Conservation (phyloP, 2,329 filamentous ascomycete species). For the Fusarium compactum region DNA sequence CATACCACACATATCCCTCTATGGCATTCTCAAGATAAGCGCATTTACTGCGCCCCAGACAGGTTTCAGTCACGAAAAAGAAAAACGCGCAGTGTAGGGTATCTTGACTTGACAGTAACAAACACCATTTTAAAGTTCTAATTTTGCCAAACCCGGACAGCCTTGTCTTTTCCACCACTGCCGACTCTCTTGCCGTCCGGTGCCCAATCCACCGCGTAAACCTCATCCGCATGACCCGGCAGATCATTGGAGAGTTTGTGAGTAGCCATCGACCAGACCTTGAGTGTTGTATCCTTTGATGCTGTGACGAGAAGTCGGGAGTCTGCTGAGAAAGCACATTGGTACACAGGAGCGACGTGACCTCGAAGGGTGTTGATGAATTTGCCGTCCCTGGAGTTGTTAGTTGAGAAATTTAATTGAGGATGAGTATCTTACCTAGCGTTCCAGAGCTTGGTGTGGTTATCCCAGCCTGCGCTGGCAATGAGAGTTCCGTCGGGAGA, state of each 20-base stretch:
- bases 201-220: slow-evolving; percentile 95
- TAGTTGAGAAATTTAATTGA: too few relatives aligned
- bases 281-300: slow-evolving; percentile 92
- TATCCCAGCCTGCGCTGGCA: slow-evolving; percentile 92
- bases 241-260: slow-evolving; percentile 85
- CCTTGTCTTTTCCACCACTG: slow-evolving; percentile 94
- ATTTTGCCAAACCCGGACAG: slow-evolving; percentile 74
- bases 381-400: slow-evolving; percentile 66
- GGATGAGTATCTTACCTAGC: slow-evolving; percentile 65
- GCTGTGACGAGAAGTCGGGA: slow-evolving; percentile 88
- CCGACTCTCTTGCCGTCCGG: slow-evolving; percentile 89
- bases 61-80: neutral
- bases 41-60: slow-evolving; percentile 6
- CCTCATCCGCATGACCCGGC: slow-evolving; percentile 91
- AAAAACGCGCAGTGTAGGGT: slow-evolving; percentile 19
- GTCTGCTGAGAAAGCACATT: slow-evolving; percentile 92
- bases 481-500: slow-evolving; percentile 90
- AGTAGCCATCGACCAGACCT: slow-evolving; percentile 91
- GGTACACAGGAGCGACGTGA: slow-evolving; percentile 91
- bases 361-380: slow-evolving; percentile 91
- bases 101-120: slow-evolving; percentile 42
- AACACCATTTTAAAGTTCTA: slow-evolving; percentile 51
- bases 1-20: slow-evolving; percentile 20
- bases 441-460: slow-evolving; percentile 93
- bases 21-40: slow-evolving; percentile 30